Conservation (phyloP, 768 basidiomycete species). For the Lactifluus piperatus region DNA sequence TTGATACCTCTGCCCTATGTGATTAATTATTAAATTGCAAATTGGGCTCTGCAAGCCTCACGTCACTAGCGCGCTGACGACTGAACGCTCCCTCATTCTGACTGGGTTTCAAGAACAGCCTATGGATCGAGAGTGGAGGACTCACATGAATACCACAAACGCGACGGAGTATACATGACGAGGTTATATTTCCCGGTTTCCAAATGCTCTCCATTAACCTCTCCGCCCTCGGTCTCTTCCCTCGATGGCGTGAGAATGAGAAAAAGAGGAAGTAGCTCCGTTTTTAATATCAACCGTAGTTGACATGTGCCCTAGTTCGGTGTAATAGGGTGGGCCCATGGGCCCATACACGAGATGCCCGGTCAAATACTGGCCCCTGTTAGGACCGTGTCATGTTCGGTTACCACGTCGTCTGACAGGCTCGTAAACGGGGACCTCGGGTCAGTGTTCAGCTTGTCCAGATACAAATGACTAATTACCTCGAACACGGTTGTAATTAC, state of each 20-base stretch:
- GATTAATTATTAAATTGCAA: neutral
- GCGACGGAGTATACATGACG: neutral
- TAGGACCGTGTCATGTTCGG: no score
- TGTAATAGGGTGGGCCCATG: neutral
- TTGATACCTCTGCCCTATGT: neutral
- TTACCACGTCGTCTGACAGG: no score
- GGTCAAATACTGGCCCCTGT: no score
- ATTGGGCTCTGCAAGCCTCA: neutral
- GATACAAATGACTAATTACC: neutral
- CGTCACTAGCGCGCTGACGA: neutral
- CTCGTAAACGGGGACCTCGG: no score
- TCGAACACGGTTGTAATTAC: no score
- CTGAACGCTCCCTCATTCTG: neutral
- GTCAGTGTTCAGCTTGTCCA: neutral
- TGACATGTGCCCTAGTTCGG: neutral
- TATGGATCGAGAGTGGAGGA: neutral
- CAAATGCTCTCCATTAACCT: neutral
- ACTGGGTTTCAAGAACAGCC: neutral
- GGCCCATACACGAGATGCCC: no score
- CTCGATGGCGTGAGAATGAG: neutral
- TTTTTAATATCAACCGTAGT: neutral
- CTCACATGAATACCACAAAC: neutral
- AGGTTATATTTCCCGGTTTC: neutral
- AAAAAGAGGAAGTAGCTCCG: neutral
- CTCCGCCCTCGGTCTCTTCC: slow-evolving; percentile 1